Evolutionary conservation across 352 stramenopile species (phyloP).

Genomic region (Globisporangium cystogenes): DNA sequence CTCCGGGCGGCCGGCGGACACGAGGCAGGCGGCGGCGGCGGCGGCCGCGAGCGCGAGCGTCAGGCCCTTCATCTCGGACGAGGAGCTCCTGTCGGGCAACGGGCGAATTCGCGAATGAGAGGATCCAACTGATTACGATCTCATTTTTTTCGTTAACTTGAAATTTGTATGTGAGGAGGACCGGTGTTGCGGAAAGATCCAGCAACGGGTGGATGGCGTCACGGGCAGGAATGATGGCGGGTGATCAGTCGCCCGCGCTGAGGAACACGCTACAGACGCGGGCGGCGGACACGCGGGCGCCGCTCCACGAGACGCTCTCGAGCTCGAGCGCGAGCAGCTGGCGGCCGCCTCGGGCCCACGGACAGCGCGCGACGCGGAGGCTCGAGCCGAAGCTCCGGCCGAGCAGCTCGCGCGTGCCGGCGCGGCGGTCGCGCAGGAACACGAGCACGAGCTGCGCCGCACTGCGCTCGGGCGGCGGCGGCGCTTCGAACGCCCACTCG

Average conservation of each 20-base stretch:
- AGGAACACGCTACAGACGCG: conserved; percentile 2
- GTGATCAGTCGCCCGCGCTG: background rate
- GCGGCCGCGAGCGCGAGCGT: background rate
- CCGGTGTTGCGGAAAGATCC: background rate
- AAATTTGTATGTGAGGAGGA: background rate
- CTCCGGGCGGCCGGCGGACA: conserved; percentile 18
- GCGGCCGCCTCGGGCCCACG: conserved; percentile 3
- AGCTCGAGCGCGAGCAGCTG: conserved; percentile 3
- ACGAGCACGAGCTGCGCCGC: conserved; percentile 23
- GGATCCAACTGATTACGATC: background rate
- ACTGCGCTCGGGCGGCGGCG: background rate
- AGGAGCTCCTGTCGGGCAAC: background rate
- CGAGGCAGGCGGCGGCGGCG: too few relatives aligned
- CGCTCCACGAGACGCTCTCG: conserved; percentile 10
- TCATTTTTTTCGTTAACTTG: background rate
- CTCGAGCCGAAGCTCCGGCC: conserved; percentile 24
- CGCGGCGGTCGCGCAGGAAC: conserved; percentile 14
- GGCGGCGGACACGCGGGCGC: background rate
- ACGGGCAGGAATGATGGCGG: background rate
- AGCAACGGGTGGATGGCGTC: background rate
- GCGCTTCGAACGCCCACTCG: conserved; percentile 22
- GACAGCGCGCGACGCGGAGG: conserved; percentile 14
- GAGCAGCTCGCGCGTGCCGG: conserved; percentile 15
- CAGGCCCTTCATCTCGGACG: conserved; percentile 6
- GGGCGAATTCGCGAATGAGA: conserved; percentile 6